Base-by-base conservation (phyloP, 2,329 filamentous ascomycete species). In the Gaeumannomyces sp. region DNA sequence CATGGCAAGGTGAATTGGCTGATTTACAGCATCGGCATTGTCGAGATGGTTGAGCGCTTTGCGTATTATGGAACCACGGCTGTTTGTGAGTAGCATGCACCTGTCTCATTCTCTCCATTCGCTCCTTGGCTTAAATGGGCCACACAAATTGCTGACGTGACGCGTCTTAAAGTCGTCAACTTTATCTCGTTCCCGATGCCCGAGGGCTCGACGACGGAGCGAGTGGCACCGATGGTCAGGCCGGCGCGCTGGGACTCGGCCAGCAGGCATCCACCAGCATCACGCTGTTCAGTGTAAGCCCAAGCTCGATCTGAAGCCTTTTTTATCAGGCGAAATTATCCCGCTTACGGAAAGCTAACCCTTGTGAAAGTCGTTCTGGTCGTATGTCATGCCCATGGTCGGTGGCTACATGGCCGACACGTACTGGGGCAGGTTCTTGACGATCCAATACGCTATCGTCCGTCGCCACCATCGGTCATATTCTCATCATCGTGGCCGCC, bases 41-140 rank as follows among this genome's bases (percentile, higher is more conserved):
- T 90, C 66, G 90, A 93, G 76, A 78, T 91, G 65, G 90, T 87
- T 77, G 90, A 93, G 77, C 87, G 89, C 60, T 91, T 91, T 77
- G 89, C 87, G 19, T 93, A 91, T 83, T 92, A 92, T 72, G 90
- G 89, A 64, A 88, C 87, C 6, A 83, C 85, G 57, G 82, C 88
- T 38, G 80, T 91, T 35, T 63, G 57, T 53, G 58, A 59, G 60
- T 65, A 59, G 6, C 45, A 25, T 4, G n/a, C 6, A 14, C 45
- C 4, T 4, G 22, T 53, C 11, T 33, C 10, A 22, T 25, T 35
- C 19, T 38, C 29, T 13, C 29, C 29, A 35, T 10, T n/a, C 22
- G 13, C 13, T 27, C 7, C 57, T 8, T 27, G 4, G 57, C 27
- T 4, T 5, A 19, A 6, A 29, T 2, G 7, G n/a, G 4, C 57